Evolutionary conservation across 805 yeast species (phyloP).

Genomic region (Ogataea nonfermentans): DNA sequence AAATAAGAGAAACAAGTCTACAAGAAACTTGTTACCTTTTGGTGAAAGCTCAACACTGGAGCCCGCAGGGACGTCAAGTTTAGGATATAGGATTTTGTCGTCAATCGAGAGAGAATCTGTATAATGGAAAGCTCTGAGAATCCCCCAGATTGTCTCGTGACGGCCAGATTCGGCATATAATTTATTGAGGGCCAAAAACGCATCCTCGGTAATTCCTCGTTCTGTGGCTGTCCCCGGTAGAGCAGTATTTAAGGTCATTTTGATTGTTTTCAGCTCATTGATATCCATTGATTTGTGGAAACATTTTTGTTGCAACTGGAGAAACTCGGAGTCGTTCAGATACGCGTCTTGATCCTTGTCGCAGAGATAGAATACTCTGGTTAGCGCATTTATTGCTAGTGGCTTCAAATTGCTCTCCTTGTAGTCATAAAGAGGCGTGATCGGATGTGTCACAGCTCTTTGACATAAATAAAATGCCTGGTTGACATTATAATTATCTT

Average conservation of each 20-base stretch:
- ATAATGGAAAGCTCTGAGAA: slow-evolving; percentile 81
- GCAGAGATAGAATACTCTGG: slow-evolving; percentile 76
- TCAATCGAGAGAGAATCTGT: slow-evolving; percentile 87
- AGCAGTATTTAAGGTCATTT: slow-evolving; percentile 32
- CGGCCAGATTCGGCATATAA: slow-evolving; percentile 87
- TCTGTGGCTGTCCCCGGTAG: slow-evolving; percentile 32
- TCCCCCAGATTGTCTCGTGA: slow-evolving; percentile 97
- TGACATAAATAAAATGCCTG: slow-evolving; percentile 94
- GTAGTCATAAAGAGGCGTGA: slow-evolving; percentile 91
- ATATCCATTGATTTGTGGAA: slow-evolving; percentile 54
- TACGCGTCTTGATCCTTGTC: slow-evolving; percentile 91
- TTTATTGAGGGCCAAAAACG: slow-evolving; percentile 75
- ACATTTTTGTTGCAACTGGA: slow-evolving; percentile 68
- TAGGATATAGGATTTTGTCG: slow-evolving; percentile 77
- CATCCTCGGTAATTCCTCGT: slow-evolving; percentile 66
- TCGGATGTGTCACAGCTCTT: slow-evolving; percentile 87
- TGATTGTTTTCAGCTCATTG: slow-evolving; percentile 47
- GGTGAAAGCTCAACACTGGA: slow-evolving; percentile 92
- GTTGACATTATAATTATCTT: slow-evolving; percentile 76
- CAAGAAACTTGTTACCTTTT: slow-evolving; percentile 85
- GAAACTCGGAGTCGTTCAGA: slow-evolving; percentile 68
- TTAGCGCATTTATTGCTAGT: slow-evolving; percentile 69
- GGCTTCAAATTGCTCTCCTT: slow-evolving; percentile 82
- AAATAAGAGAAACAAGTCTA: slow-evolving; percentile 81
- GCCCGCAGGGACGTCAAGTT: slow-evolving; percentile 65